A percentile compares a stretch with the other conserved stretches of the same genome.
Conservation (phyloP, 306 rosid genomes). For the Canavalia gladiata region DNA sequence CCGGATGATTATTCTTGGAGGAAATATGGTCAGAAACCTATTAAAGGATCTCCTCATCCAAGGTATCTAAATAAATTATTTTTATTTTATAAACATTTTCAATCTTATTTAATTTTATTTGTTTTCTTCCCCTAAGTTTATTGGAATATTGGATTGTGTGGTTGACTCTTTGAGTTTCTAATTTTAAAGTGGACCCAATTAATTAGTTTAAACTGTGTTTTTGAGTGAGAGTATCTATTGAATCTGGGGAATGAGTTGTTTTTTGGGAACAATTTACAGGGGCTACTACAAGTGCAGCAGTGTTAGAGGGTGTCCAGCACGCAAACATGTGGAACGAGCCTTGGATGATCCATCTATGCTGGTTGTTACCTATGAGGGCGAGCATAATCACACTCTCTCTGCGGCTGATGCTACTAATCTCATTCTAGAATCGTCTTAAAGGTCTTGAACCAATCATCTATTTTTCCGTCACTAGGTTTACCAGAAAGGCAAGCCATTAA, state of each 20-base stretch:
- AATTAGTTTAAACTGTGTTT: neutral
- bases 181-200: neutral
- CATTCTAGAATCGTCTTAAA: slow-evolving; percentile 78
- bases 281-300: slow-evolving; percentile 99
- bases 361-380: slow-evolving; percentile 93
- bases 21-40: slow-evolving; percentile 92
- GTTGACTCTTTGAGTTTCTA: slow-evolving; percentile 6
- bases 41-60: slow-evolving; percentile 95
- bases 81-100: too few species aligned
- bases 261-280: slow-evolving; percentile 52
- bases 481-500: neutral
- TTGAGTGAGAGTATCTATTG: neutral
- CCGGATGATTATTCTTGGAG: slow-evolving; percentile 98
- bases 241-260: neutral
- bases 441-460: slow-evolving; percentile 43
- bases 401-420: slow-evolving; percentile 76
- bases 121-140: neutral
- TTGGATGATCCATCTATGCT: slow-evolving; percentile 88
- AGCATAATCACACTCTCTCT: slow-evolving; percentile 83
- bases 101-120: neutral
- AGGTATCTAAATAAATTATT: slow-evolving; percentile 55
- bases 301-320: slow-evolving; percentile 94
- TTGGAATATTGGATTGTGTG: neutral
- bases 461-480: neutral
- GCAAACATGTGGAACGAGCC: slow-evolving; percentile 96